Conservation (phyloP, 345 rosid genomes). For the Pugionium dolabratum region DNA sequence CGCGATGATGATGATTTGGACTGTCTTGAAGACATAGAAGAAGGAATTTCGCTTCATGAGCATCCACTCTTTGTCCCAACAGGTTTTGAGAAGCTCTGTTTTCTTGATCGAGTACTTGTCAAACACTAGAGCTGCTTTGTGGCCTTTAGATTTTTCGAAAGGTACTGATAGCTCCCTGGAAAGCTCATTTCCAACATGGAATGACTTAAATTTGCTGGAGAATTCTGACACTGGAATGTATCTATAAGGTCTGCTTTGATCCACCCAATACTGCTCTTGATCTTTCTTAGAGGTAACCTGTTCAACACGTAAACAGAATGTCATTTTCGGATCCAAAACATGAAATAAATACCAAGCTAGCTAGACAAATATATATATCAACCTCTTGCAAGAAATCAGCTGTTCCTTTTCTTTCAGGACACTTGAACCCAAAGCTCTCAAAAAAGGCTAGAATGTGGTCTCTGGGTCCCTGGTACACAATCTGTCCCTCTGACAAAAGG, state of each 20-base stretch:
- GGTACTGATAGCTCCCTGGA: conserved; percentile 56
- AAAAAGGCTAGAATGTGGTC: conserved; percentile 62
- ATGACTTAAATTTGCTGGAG: conserved; percentile 52
- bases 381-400: conserved; percentile 94
- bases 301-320: conserved; percentile 11
- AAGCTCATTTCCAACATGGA: conserved; percentile 58
- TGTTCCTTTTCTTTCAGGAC: conserved; percentile 78
- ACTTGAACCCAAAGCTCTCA: conserved; percentile 58
- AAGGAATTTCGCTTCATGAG: conserved; percentile 63
- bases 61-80: conserved; percentile 78
- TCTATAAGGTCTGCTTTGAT: conserved; percentile 53
- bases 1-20: conserved; percentile 62
- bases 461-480: conserved; percentile 77
- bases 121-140: conserved; percentile 65
- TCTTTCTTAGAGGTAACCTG: conserved; percentile 84
- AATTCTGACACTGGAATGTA: conserved; percentile 61
- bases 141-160: conserved; percentile 54
- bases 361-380: conserved; percentile 1
- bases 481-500: conserved; percentile 66
- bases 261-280: conserved; percentile 78
- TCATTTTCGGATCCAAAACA: not conserved
- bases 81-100: conserved; percentile 60
- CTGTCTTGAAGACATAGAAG: conserved; percentile 59
- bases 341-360: not conserved
- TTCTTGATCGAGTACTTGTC: conserved; percentile 53